Percentiles rank a stretch among this genome's conserved stretches.
Evolutionary conservation across 345 rosid species (phyloP).

Genomic region (Murraya koenigii): DNA sequence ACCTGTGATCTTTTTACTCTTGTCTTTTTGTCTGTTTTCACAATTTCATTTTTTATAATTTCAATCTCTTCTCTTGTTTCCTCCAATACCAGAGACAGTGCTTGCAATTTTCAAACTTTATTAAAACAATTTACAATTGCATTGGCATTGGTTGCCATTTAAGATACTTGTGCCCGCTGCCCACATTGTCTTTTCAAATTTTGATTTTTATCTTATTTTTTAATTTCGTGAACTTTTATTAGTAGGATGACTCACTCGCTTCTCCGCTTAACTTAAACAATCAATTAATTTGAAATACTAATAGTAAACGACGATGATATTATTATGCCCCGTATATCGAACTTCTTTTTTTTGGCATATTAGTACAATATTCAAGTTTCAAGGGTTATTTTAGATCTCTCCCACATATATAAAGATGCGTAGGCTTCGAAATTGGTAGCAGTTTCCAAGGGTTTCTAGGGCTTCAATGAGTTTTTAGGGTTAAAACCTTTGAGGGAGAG

Average conservation of each 20-base stretch:
- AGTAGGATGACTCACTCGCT: background rate
- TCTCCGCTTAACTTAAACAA: background rate
- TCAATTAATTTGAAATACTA: background rate
- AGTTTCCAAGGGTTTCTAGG: too few relatives aligned
- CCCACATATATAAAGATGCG: too few relatives aligned
- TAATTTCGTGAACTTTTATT: background rate
- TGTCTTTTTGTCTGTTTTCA: constrained; percentile 33
- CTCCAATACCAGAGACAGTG: background rate
- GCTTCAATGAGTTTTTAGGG: too few relatives aligned
- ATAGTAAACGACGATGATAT: too few relatives aligned
- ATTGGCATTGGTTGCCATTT: background rate
- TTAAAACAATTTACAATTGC: too few relatives aligned
- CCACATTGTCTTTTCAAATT: background rate
- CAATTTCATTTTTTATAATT: constrained; percentile 21
- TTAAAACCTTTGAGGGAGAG: too few relatives aligned
- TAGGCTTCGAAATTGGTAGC: too few relatives aligned
- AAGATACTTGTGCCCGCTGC: background rate
- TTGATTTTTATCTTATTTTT: background rate
- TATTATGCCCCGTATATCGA: too few relatives aligned
- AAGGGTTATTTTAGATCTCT: too few relatives aligned
- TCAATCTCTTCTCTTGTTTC: background rate
- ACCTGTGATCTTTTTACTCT: constrained; percentile 21
- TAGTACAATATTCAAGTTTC: too few relatives aligned
- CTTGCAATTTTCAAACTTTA: background rate
- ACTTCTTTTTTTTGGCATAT: too few relatives aligned